Percentiles rank a stretch among this genome's conserved stretches.
Conservation (phyloP, 2,329 filamentous ascomycete species). For the Aspergillus cejpii region DNA sequence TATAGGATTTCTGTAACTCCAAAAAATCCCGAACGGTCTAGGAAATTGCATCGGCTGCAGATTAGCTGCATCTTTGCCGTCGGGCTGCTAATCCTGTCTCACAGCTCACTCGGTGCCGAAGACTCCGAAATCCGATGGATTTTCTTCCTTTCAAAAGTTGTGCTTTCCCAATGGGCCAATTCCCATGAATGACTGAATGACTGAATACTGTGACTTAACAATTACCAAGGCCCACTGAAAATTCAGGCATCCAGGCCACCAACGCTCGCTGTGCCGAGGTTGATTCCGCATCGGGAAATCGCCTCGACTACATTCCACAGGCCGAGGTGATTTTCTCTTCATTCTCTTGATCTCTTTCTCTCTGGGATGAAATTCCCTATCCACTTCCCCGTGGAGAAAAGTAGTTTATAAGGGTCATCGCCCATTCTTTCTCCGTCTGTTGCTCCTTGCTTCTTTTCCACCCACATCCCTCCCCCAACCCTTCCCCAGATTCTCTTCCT, state of each 20-base stretch:
- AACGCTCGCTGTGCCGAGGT: background rate
- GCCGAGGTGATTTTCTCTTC: background rate
- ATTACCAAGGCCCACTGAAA: background rate
- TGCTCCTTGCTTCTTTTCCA: slow-evolving; percentile 3
- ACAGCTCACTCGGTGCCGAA: no score
- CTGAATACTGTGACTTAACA: no score
- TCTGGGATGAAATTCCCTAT: no score
- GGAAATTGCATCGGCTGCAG: no score
- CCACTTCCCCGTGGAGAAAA: background rate
- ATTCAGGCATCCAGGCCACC: background rate
- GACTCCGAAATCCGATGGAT: no score
- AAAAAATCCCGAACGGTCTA: no score
- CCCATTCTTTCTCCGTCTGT: slow-evolving; percentile 7
- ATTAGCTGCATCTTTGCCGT: no score
- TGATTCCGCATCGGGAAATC: background rate
- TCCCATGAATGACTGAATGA: no score
- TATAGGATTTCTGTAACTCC: background rate
- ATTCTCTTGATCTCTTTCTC: no score
- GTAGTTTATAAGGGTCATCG: background rate
- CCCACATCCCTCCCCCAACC: background rate
- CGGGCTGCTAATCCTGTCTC: no score
- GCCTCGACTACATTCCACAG: background rate
- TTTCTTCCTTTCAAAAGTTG: background rate
- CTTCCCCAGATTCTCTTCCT: no score
- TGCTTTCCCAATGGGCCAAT: no score